These are phyloP conservation scores for Exophiala bonariae DNA, from an alignment of 2,329 filamentous ascomycete genomes.

Conservation along the genomic window DNA sequence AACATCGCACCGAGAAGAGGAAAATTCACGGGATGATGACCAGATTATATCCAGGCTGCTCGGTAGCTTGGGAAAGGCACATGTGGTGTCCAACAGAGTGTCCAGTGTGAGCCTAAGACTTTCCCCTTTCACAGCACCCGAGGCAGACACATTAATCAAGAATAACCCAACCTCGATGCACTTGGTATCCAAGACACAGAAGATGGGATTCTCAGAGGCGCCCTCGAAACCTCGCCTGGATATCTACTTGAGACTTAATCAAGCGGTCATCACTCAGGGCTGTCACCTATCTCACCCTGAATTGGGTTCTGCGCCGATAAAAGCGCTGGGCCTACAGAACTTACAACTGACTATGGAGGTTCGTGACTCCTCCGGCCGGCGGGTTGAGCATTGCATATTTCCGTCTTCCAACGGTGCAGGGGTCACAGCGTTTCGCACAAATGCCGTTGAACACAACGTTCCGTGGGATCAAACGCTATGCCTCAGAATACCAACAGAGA, in stretches of 20 bases:
- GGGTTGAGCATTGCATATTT: slow-evolving; percentile 85
- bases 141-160: slow-evolving; percentile 79
- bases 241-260: slow-evolving; percentile 85
- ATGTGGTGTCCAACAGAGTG: slow-evolving; percentile 69
- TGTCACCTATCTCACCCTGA: slow-evolving; percentile 68
- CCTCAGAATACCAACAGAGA: slow-evolving; percentile 72
- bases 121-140: slow-evolving; percentile 72
- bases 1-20: slow-evolving; percentile 55
- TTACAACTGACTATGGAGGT: slow-evolving; percentile 89
- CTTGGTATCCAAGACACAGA: slow-evolving; percentile 75
- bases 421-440: slow-evolving; percentile 84
- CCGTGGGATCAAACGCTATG: slow-evolving; percentile 87
- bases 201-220: slow-evolving; percentile 91
- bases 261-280: slow-evolving; percentile 72
- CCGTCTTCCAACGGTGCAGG: slow-evolving; percentile 77
- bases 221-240: slow-evolving; percentile 87
- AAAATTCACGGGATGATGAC: slow-evolving; percentile 42
- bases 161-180: slow-evolving; percentile 85
- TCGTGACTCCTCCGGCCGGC: slow-evolving; percentile 72
- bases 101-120: slow-evolving; percentile 79
- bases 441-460: slow-evolving; percentile 74
- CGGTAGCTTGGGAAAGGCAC: slow-evolving; percentile 70
- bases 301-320: slow-evolving; percentile 74
- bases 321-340: slow-evolving; percentile 66
- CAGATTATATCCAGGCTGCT: slow-evolving; percentile 64